Evolutionary conservation across 805 yeast genomes (phyloP), one percentile per base, ranked within the genome.

Genomic region (baker's yeast (Saccharomyces cerevisiae)): DNA sequence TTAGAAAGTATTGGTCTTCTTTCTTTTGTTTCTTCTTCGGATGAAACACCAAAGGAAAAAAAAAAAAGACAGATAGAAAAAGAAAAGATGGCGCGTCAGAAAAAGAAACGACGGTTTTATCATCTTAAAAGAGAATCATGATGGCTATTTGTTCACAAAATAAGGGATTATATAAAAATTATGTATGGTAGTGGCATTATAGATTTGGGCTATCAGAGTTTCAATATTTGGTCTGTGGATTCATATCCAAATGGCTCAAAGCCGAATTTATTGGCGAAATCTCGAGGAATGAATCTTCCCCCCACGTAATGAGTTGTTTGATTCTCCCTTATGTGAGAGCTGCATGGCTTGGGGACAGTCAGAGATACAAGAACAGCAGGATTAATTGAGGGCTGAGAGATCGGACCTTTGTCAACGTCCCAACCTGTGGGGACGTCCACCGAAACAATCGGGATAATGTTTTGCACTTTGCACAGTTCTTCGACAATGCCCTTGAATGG

Each of bases 351-450:
- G 8, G 99, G 99, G 0, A 96, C 97, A 0, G 98, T 91, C 50
- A 94, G 73, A 51, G 96, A 86, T 9, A 94, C 83, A 49, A 94
- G 74, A 59, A 83, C 81, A 5, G 77, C 69, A 0, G 97, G 96
- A 27, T 74, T 74, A 53, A 87, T 64, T 17, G 74, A 64, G 0
- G 68, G 71, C 10, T 72, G 69, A 1, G 68, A 70, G 0, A 73
- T 70, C 0, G 94, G 96, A 0, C 99, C 99, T 6, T 77, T 64
- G 64, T 94, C 96, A 10, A 94, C 98, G 65, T 91, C 92, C 99
- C 99, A 94, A 0, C 97, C 96, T 1, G 96, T 87, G 0, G 99
- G 99, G 49, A 92, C 81, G 68, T 94, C 99, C 1, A 94, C 87
- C 0, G 95, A 81, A 0, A 88, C 79, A 1, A 90, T 79, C 1